phyloP scores from a whole-genome alignment of 805 yeast genomes.

The Limtongia smithiae region DNA sequence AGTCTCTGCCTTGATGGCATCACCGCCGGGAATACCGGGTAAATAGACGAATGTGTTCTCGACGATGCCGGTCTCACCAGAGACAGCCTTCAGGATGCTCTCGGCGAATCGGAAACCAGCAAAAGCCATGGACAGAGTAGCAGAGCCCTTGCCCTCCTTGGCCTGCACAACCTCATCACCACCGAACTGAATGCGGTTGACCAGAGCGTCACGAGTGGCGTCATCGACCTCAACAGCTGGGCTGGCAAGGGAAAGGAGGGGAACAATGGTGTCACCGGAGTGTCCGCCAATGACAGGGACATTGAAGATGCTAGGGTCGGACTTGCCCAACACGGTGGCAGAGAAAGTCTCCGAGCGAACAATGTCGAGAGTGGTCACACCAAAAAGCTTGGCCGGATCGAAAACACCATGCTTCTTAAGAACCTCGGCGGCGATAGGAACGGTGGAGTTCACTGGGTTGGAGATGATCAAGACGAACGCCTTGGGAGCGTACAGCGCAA shows the following conservation, averaged over 20 bases:
- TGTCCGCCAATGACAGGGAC: constrained; percentile 90
- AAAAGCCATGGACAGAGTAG: constrained; percentile 92
- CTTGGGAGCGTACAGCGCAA: constrained; percentile 66
- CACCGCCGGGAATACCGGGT: constrained; percentile 47
- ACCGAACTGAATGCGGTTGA: constrained; percentile 91
- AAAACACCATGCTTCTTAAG: constrained; percentile 63
- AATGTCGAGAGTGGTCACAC: constrained; percentile 84
- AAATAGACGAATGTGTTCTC: constrained; percentile 29
- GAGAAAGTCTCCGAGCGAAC: constrained; percentile 84
- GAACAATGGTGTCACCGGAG: constrained; percentile 92
- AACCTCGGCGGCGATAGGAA: constrained; percentile 81
- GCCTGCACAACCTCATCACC: constrained; percentile 98
- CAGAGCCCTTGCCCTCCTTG: constrained; percentile 91
- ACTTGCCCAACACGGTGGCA: constrained; percentile 48
- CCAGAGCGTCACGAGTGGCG: constrained; percentile 50
- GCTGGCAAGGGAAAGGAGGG: constrained; percentile 54
- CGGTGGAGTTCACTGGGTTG: constrained; percentile 91
- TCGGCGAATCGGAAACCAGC: constrained; percentile 84
- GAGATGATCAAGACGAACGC: constrained; percentile 81
- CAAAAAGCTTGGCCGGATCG: constrained; percentile 71
- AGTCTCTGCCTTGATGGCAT: constrained; percentile 82
- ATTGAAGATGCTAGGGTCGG: constrained; percentile 47
- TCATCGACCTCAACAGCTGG: constrained; percentile 39
- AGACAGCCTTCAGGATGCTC: constrained; percentile 42
- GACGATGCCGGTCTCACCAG: constrained; percentile 20